Evolutionary conservation across 129 eudicot species (phyloP).

Genomic region (Flaveria trinervia): DNA sequence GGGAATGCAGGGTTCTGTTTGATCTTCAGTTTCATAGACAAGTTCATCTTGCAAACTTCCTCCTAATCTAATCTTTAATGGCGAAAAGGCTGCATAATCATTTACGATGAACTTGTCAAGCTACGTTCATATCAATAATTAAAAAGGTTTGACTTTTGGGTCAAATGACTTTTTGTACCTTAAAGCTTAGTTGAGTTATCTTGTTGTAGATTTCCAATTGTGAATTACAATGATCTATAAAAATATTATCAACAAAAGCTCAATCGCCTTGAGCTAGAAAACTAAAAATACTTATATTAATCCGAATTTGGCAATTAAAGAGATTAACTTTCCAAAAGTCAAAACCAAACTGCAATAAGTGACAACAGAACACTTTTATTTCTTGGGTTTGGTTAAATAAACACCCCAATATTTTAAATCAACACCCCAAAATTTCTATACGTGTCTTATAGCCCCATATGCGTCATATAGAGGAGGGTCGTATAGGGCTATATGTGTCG

Average conservation of each 20-base stretch:
- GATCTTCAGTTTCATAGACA: slow-evolving; percentile 58
- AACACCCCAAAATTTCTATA: too few species aligned
- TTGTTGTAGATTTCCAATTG: slow-evolving; percentile 10
- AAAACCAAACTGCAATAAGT: neutral
- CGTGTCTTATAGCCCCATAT: too few species aligned
- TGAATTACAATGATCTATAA: slow-evolving; percentile 1
- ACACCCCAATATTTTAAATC: too few species aligned
- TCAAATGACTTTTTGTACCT: slow-evolving; percentile 16
- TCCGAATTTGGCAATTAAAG: neutral
- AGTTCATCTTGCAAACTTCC: slow-evolving; percentile 86
- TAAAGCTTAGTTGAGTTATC: neutral
- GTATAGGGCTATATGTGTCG: too few species aligned
- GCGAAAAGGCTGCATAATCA: slow-evolving; percentile 73
- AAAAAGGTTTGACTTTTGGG: slow-evolving; percentile 6
- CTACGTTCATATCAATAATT: neutral
- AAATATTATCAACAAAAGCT: slow-evolving; percentile 1
- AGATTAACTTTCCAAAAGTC: slow-evolving; percentile 9
- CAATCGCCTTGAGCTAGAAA: slow-evolving; percentile 5
- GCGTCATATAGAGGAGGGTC: too few species aligned
- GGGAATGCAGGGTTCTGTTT: slow-evolving; percentile 53
- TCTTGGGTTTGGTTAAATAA: too few species aligned
- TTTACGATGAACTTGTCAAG: slow-evolving; percentile 3
- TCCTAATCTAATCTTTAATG: slow-evolving; percentile 87
- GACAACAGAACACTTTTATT: neutral
- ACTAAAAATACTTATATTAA: neutral